Evolutionary conservation across 805 yeast genomes (phyloP).

Genomic region (Monosporozyma siamensis): DNA sequence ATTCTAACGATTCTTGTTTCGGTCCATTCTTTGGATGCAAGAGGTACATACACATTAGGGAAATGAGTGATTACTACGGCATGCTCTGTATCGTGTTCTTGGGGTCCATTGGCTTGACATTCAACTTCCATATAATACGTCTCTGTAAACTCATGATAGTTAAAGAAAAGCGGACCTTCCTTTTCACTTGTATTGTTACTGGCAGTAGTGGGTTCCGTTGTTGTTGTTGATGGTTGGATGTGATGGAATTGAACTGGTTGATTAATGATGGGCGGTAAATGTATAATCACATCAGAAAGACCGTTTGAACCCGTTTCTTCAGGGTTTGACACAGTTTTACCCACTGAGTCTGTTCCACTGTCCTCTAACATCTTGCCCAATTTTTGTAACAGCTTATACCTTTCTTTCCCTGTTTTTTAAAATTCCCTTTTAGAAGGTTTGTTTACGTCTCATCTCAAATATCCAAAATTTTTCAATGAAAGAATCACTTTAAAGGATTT

Average conservation of each 20-base stretch:
- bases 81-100: constrained; percentile 25
- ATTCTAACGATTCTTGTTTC: constrained; percentile 54
- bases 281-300: neutral
- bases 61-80: constrained; percentile 53
- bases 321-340: neutral
- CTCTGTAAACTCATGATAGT: constrained; percentile 54
- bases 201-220: too few relatives aligned
- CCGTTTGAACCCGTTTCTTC: neutral
- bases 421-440: too few relatives aligned
- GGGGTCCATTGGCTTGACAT: constrained; percentile 6
- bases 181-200: too few relatives aligned
- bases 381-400: neutral
- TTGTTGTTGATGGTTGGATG: neutral
- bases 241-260: neutral
- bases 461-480: too few relatives aligned
- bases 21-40: constrained; percentile 22
- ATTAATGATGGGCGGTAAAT: constrained; percentile 1
- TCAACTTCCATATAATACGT: constrained; percentile 23
- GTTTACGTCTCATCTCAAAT: too few relatives aligned
- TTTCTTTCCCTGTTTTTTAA: neutral
- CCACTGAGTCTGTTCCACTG: neutral
- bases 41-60: constrained; percentile 44
- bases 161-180: constrained; percentile 39
- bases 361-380: neutral
- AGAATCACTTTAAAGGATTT: too few relatives aligned